Evolutionary conservation across 225 moss, liverwort and hornwort genomes (phyloP).

Genomic region (Sphagnum tenellum): DNA sequence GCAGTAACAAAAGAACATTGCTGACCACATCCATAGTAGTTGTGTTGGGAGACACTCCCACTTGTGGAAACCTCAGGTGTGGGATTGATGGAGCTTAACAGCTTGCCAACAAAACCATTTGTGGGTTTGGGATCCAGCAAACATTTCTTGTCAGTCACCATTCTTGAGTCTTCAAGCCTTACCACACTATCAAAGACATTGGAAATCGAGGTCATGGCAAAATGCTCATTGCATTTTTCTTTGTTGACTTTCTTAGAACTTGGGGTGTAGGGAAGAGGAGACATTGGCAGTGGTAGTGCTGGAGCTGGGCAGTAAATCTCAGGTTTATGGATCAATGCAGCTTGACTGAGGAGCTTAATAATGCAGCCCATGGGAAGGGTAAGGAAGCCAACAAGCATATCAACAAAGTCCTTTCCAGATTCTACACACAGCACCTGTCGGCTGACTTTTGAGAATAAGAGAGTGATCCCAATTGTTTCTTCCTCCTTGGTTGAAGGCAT

Average conservation of each 20-base stretch:
- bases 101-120: constrained; percentile 25
- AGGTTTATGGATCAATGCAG: constrained; percentile 25
- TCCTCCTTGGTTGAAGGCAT: constrained; percentile 13
- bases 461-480: constrained; percentile 14
- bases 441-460: constrained; percentile 25
- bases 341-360: constrained; percentile 18
- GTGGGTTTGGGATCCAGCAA: constrained; percentile 31
- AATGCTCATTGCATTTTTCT: constrained; percentile 15
- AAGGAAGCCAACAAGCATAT: constrained; percentile 27
- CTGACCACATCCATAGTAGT: background rate
- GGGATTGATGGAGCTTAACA: constrained; percentile 3
- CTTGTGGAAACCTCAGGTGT: too few relatives aligned
- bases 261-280: constrained; percentile 18
- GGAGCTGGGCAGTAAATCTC: constrained; percentile 3
- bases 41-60: background rate
- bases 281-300: background rate
- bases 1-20: too few relatives aligned
- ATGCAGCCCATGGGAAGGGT: constrained; percentile 26
- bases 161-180: constrained; percentile 16
- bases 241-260: constrained; percentile 9
- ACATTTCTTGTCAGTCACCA: constrained; percentile 21
- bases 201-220: constrained; percentile 20
- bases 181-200: constrained; percentile 28
- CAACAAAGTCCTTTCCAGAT: constrained; percentile 28
- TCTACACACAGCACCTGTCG: constrained; percentile 25